These are phyloP conservation scores for Colletotrichum neosansevieriae DNA, from an alignment of 2,329 filamentous ascomycete genomes.

Conservation along the genomic window DNA sequence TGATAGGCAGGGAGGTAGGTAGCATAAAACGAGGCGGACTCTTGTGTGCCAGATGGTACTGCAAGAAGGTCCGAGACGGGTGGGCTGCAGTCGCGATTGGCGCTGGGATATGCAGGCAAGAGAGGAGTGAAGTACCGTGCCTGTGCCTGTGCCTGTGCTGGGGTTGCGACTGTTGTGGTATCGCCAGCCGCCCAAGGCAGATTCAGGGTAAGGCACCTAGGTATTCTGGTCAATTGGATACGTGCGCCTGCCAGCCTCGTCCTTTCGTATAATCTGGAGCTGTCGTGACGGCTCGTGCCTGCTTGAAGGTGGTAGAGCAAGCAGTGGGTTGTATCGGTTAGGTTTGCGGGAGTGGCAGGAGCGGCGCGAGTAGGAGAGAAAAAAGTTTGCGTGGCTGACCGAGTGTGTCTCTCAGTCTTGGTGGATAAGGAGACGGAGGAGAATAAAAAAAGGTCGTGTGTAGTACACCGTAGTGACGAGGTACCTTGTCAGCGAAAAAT, in stretches of 20 bases:
- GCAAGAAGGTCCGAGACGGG: conserved; percentile 14
- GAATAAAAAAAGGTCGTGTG: background rate
- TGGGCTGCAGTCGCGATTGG: conserved; percentile 34
- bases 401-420: background rate
- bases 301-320: background rate
- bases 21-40: conserved; percentile 2
- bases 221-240: background rate
- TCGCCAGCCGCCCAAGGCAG: conserved; percentile 21
- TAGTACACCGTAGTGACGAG: conserved; percentile 1
- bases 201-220: conserved; percentile 2
- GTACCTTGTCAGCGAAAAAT: background rate
- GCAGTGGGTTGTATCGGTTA: conserved; percentile 1
- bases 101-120: conserved; percentile 8
- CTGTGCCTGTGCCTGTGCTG: conserved; percentile 14
- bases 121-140: conserved; percentile 2
- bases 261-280: background rate
- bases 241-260: conserved; percentile 1
- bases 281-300: background rate
- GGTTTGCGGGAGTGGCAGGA: conserved; percentile 11
- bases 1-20: conserved; percentile 2
- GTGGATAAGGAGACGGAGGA: background rate
- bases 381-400: conserved; percentile 6
- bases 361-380: background rate
- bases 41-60: background rate
- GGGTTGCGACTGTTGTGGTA: background rate